phyloP scores from a whole-genome alignment of 139 green algal species.

The Mesotaenium endlicherianum region DNA sequence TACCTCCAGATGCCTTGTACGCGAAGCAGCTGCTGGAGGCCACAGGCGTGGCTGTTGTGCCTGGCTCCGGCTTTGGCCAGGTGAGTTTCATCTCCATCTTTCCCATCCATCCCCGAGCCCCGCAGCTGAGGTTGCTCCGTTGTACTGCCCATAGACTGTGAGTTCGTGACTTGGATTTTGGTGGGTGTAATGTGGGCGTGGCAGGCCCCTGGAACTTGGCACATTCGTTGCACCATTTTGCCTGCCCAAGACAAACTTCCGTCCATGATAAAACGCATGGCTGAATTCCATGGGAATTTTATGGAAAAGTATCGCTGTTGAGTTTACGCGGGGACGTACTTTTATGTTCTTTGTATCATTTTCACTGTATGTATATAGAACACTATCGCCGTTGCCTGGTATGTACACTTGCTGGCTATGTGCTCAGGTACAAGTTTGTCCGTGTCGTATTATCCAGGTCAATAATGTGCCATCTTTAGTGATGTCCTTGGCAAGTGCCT shows the following conservation, averaged over 20 bases:
- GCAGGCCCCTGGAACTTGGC: conserved; percentile 23
- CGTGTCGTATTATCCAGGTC: too few species aligned
- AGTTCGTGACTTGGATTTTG: conserved; percentile 4
- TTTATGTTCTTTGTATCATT: too few species aligned
- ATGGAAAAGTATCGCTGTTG: conserved; percentile 10
- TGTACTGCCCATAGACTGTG: neutral
- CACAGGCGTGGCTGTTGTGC: conserved; percentile 91
- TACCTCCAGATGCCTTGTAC: conserved; percentile 87
- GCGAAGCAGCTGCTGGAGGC: conserved; percentile 78
- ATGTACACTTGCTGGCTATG: too few species aligned
- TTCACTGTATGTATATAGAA: too few species aligned
- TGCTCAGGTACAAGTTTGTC: too few species aligned
- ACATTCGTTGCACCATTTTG: conserved; percentile 33
- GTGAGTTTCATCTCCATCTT: neutral
- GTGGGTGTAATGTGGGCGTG: neutral
- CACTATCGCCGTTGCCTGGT: too few species aligned
- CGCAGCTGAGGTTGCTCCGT: neutral
- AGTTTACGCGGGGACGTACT: neutral
- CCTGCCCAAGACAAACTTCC: conserved; percentile 37
- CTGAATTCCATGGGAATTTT: conserved; percentile 25
- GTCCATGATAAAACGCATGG: conserved; percentile 22
- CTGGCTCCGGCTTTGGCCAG: conserved; percentile 83
- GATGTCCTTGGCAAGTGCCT: too few species aligned
- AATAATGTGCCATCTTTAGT: too few species aligned
- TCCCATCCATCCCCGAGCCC: neutral